These are phyloP conservation scores for Kwoniella shivajii DNA, from an alignment of 1,284 basidiomycete species.

Conservation along the genomic window DNA sequence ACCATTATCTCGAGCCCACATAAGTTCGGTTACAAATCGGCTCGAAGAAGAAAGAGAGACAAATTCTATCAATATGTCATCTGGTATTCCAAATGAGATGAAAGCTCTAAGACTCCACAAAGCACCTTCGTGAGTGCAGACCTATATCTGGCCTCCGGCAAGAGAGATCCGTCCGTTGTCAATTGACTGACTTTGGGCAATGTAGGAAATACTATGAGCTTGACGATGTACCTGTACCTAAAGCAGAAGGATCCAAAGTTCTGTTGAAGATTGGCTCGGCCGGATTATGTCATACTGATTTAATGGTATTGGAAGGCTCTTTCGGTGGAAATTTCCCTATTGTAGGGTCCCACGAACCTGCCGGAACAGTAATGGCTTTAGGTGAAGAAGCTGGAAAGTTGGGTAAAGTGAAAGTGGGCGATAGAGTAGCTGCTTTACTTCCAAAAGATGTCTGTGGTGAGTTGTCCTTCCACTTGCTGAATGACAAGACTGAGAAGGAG, in stretches of 20 bases:
- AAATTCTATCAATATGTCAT: conserved; percentile 1
- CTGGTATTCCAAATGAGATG: conserved; percentile 10
- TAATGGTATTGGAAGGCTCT: conserved; percentile 23
- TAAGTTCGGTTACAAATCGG: too few relatives aligned
- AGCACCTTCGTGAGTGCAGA: conserved; percentile 11
- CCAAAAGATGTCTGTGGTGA: conserved; percentile 24
- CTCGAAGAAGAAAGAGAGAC: too few relatives aligned
- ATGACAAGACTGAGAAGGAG: not conserved
- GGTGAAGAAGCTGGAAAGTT: conserved; percentile 16
- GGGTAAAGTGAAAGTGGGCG: conserved; percentile 20
- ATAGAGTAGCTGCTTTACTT: conserved; percentile 25
- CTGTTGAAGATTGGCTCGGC: conserved; percentile 28
- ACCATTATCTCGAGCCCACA: too few relatives aligned
- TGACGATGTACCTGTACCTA: conserved; percentile 18
- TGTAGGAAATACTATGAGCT: conserved; percentile 25
- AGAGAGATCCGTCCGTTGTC: not conserved
- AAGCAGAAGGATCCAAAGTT: conserved; percentile 11
- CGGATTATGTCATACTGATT: conserved; percentile 34
- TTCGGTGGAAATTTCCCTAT: conserved; percentile 21
- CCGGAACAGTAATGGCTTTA: conserved; percentile 27
- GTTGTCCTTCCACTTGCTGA: not conserved
- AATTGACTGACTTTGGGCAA: not conserved
- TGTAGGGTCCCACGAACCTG: conserved; percentile 34
- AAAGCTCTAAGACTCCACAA: conserved; percentile 10
- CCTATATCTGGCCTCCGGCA: not conserved